phyloP scores from a whole-genome alignment of 352 stramenopile species.

The Phytophthora tentaculata region DNA sequence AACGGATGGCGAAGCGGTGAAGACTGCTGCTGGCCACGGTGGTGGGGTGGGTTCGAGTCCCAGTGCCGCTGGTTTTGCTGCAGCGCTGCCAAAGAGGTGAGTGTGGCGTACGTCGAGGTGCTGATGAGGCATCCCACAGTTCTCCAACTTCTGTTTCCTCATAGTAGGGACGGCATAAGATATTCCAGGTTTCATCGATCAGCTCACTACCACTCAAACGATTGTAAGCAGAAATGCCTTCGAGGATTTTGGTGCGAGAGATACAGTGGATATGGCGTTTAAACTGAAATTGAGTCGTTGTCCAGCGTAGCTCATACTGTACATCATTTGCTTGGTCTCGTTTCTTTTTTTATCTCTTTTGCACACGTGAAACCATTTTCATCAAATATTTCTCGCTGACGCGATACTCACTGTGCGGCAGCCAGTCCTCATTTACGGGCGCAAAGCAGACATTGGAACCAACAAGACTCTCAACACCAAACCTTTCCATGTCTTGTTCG shows the following conservation, averaged over 20 bases:
- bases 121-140: neutral
- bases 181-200: neutral
- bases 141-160: neutral
- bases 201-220: neutral
- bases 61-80: neutral
- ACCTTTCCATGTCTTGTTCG: neutral
- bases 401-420: neutral
- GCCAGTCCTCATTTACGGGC: neutral
- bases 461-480: neutral
- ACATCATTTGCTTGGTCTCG: neutral
- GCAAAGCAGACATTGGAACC: neutral
- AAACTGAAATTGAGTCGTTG: neutral
- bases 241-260: neutral
- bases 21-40: neutral
- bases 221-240: neutral
- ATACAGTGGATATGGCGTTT: neutral
- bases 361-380: neutral
- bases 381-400: neutral
- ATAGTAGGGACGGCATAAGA: neutral
- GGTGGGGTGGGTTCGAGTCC: neutral
- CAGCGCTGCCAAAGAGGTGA: neutral
- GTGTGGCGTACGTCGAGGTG: neutral
- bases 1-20: too few species aligned
- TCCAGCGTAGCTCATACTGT: neutral
- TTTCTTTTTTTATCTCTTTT: neutral